Evolutionary conservation across 2,329 filamentous ascomycete species (phyloP).

Genomic region (Sporothrix inflata): DNA sequence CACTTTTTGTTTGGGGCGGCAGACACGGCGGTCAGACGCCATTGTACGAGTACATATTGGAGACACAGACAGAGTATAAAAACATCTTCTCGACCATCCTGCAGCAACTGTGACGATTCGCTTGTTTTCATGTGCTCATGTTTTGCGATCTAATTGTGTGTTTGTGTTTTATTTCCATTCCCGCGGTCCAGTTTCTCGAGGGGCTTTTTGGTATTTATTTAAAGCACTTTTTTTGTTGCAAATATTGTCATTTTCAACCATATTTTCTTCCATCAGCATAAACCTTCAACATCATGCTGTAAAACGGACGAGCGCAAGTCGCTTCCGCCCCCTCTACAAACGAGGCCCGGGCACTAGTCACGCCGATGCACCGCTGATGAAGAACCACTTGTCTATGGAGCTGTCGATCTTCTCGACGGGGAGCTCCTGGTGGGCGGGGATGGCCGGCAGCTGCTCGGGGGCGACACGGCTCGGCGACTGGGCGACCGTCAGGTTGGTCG

Average conservation of each 20-base stretch:
- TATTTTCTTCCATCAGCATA: neutral
- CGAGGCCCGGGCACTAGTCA: constrained; percentile 47
- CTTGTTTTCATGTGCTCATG: neutral
- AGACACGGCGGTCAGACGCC: neutral
- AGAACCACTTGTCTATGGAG: constrained; percentile 99
- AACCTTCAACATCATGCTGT: neutral
- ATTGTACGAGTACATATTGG: constrained; percentile 3
- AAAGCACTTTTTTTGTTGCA: neutral
- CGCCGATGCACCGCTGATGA: constrained; percentile 94
- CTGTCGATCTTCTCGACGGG: constrained; percentile 86
- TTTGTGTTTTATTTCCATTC: neutral
- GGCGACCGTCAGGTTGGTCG: constrained; percentile 79
- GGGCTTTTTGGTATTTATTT: constrained; percentile 1
- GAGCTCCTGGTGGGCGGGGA: constrained; percentile 80
- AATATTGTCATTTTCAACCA: neutral
- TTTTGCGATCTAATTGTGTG: neutral
- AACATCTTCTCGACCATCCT: neutral
- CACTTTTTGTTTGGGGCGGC: constrained; percentile 14
- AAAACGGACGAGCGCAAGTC: too few relatives aligned
- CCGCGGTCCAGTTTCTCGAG: neutral
- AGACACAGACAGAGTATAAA: neutral
- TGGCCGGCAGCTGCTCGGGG: constrained; percentile 70
- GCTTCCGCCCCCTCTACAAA: constrained; percentile 25
- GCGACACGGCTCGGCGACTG: constrained; percentile 75
- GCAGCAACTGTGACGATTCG: neutral